These are phyloP conservation scores for Geranomyces michiganensis DNA, from an alignment of 192 early-diverging fungal genomes.

Conservation along the genomic window DNA sequence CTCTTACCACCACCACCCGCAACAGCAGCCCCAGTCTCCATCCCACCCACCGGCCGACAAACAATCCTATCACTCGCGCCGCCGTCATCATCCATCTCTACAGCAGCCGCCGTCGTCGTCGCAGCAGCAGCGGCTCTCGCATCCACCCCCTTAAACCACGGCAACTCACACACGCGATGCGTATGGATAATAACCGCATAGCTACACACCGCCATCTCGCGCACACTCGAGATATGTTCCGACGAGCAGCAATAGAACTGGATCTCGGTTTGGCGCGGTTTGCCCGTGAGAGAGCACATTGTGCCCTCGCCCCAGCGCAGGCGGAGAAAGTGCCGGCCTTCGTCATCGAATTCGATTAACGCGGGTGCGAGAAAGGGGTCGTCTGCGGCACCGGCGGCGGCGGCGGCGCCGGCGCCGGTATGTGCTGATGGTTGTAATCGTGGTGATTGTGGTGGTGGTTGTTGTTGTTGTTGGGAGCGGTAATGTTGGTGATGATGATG, in stretches of 20 bases:
- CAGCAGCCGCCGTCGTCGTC: no score
- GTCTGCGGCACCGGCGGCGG: neutral
- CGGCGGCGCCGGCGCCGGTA: neutral
- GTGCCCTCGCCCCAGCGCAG: conserved; percentile 76
- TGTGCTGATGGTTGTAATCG: neutral
- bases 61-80: no score
- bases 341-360: conserved; percentile 40
- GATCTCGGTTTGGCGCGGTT: conserved; percentile 71
- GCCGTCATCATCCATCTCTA: no score
- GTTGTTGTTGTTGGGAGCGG: conserved; percentile 1
- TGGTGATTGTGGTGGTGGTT: conserved; percentile 27
- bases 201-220: conserved; percentile 70
- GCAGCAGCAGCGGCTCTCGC: neutral
- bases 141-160: conserved; percentile 12
- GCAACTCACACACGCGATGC: conserved; percentile 63
- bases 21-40: no score
- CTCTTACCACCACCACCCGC: no score
- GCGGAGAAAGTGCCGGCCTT: conserved; percentile 60
- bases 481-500: neutral
- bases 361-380: conserved; percentile 32
- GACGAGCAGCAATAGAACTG: conserved; percentile 81
- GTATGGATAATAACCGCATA: conserved; percentile 83
- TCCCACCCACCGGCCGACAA: conserved; percentile 3
- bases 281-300: conserved; percentile 72
- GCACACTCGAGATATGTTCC: conserved; percentile 67